phyloP scores from a whole-genome alignment of 352 stramenopile genomes.

The Globisporangium cederbergense region DNA sequence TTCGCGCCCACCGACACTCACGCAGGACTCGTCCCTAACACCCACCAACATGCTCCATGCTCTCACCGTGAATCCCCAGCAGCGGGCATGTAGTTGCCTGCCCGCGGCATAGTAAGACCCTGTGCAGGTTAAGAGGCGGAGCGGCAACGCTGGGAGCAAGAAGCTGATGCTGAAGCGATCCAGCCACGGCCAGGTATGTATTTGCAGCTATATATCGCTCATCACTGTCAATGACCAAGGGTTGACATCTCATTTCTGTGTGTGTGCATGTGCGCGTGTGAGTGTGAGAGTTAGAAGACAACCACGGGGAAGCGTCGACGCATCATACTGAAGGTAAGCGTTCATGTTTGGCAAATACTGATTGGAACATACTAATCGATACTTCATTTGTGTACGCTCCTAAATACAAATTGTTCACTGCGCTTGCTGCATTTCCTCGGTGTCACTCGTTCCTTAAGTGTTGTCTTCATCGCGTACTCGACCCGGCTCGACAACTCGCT shows the following conservation, averaged over 20 bases:
- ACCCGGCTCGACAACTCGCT: neutral
- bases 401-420: neutral
- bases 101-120: neutral
- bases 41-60: too few relatives aligned
- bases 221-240: neutral
- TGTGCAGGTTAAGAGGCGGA: neutral
- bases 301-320: neutral
- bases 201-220: too few relatives aligned
- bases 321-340: neutral
- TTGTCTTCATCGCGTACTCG: neutral
- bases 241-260: neutral
- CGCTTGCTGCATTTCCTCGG: neutral
- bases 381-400: conserved; percentile 1
- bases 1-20: too few relatives aligned
- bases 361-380: neutral
- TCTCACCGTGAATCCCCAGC: conserved; percentile 13
- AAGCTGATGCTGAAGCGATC: neutral
- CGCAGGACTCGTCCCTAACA: too few relatives aligned
- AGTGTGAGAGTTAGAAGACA: neutral
- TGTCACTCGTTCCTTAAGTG: neutral
- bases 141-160: neutral
- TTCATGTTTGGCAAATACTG: neutral
- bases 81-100: neutral
- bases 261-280: too few relatives aligned
- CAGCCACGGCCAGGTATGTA: neutral